phyloP scores from a whole-genome alignment of 1,284 basidiomycete genomes.

The Ceratobasidium sp. region DNA sequence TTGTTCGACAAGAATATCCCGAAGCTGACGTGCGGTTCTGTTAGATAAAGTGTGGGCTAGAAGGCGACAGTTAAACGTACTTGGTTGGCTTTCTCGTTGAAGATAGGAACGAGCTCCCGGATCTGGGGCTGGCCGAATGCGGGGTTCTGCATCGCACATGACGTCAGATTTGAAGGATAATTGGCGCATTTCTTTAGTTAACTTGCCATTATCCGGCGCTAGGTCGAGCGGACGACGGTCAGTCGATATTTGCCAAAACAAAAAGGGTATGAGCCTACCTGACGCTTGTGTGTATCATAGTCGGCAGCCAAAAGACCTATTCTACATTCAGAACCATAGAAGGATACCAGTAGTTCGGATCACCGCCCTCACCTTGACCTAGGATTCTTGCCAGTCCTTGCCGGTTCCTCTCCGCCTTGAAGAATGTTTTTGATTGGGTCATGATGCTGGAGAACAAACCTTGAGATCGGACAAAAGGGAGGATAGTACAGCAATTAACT shows the following conservation, averaged over 20 bases:
- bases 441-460: not conserved
- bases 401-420: not conserved
- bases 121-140: constrained; percentile 40
- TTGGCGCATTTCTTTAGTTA: not conserved
- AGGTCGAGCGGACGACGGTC: constrained; percentile 2
- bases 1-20: constrained; percentile 37
- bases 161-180: not conserved
- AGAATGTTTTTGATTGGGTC: constrained; percentile 2
- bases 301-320: constrained; percentile 25
- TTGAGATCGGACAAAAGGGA: not conserved
- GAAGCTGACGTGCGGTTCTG: constrained; percentile 22
- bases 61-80: not conserved
- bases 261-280: constrained; percentile 1
- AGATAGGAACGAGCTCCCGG: constrained; percentile 33
- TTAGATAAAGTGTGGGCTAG: not conserved
- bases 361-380: constrained; percentile 34
- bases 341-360: no score
- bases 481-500: not conserved
- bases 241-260: not conserved
- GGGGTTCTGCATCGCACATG: constrained; percentile 29
- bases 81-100: constrained; percentile 40
- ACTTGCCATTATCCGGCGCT: constrained; percentile 41
- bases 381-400: constrained; percentile 13
- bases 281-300: constrained; percentile 26
- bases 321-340: not conserved